phyloP scores from a whole-genome alignment of 2,329 filamentous ascomycete species.

The Neoascochyta sp. region DNA sequence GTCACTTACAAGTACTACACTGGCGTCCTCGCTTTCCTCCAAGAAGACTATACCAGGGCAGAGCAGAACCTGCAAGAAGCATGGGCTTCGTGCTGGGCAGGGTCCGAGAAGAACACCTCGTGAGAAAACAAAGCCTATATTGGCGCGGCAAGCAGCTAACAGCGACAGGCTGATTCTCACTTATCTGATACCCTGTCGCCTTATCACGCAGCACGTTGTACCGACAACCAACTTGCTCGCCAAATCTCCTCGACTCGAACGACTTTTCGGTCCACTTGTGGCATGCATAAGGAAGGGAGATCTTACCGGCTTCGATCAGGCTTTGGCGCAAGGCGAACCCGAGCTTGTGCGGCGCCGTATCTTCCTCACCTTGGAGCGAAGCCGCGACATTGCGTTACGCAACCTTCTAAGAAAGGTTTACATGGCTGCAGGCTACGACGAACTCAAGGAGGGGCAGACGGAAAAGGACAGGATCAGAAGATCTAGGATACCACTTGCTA shows the following conservation, averaged over 20 bases:
- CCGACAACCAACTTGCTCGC: conserved; percentile 69
- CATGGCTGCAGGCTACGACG: conserved; percentile 72
- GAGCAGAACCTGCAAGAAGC: conserved; percentile 65
- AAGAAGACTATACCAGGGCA: conserved; percentile 79
- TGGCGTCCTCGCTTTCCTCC: conserved; percentile 87
- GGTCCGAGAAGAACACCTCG: conserved; percentile 75
- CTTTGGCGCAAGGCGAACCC: conserved; percentile 77
- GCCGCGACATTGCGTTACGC: conserved; percentile 84
- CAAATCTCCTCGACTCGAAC: conserved; percentile 71
- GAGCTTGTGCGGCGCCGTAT: conserved; percentile 91
- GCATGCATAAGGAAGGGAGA: conserved; percentile 78
- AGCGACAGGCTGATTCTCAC: conserved; percentile 73
- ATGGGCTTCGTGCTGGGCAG: conserved; percentile 74
- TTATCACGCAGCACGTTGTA: conserved; percentile 81
- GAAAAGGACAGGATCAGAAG: conserved; percentile 59
- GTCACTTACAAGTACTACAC: conserved; percentile 97
- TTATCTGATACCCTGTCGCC: conserved; percentile 89
- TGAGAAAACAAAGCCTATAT: no score
- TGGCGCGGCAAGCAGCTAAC: conserved; percentile 6
- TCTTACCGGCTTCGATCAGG: conserved; percentile 76
- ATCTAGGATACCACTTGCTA: conserved; percentile 75
- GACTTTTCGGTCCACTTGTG: conserved; percentile 73
- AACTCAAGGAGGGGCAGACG: conserved; percentile 64
- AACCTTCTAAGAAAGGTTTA: conserved; percentile 93
- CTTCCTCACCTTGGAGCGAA: conserved; percentile 89